phyloP scores from a whole-genome alignment of 2,329 filamentous ascomycete species.

The Lithohypha guttulata region DNA sequence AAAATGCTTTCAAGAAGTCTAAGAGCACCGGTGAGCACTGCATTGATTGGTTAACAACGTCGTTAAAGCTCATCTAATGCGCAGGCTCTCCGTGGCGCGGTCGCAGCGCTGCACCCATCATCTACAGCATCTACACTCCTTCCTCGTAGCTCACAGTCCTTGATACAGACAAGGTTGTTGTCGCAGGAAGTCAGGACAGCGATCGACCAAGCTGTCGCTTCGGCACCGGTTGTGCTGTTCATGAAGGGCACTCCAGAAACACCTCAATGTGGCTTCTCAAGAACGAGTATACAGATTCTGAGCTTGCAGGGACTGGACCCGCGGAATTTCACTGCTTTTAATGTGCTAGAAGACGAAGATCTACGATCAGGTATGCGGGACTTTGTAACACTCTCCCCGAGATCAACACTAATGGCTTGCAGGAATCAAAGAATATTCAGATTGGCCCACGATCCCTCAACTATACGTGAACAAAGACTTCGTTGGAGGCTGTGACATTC shows the following conservation, averaged over 20 bases:
- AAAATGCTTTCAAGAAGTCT: conserved; percentile 8
- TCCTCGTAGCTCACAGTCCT: conserved; percentile 15
- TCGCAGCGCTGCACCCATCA: conserved; percentile 17
- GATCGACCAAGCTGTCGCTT: conserved; percentile 80
- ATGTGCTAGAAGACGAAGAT: conserved; percentile 86
- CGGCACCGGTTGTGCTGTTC: conserved; percentile 89
- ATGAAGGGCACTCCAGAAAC: conserved; percentile 98
- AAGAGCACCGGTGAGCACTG: conserved; percentile 4
- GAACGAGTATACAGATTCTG: conserved; percentile 88
- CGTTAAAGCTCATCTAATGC: neutral
- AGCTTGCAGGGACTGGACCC: conserved; percentile 92
- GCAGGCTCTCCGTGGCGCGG: conserved; percentile 18
- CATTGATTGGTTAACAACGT: neutral
- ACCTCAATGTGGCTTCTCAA: conserved; percentile 93
- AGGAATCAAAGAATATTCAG: conserved; percentile 98
- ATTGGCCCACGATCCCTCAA: conserved; percentile 98
- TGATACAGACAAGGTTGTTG: conserved; percentile 45
- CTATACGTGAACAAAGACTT: conserved; percentile 94
- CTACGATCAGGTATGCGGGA: conserved; percentile 59
- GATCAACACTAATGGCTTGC: conserved; percentile 2
- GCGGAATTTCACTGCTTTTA: conserved; percentile 93
- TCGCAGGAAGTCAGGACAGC: conserved; percentile 69
- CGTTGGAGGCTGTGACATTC: conserved; percentile 91
- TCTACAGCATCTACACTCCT: conserved; percentile 27
- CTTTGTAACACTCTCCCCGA: neutral